Evolutionary conservation across 169 alveolate genomes (phyloP).

Genomic region (Eimeria acervulina): DNA sequence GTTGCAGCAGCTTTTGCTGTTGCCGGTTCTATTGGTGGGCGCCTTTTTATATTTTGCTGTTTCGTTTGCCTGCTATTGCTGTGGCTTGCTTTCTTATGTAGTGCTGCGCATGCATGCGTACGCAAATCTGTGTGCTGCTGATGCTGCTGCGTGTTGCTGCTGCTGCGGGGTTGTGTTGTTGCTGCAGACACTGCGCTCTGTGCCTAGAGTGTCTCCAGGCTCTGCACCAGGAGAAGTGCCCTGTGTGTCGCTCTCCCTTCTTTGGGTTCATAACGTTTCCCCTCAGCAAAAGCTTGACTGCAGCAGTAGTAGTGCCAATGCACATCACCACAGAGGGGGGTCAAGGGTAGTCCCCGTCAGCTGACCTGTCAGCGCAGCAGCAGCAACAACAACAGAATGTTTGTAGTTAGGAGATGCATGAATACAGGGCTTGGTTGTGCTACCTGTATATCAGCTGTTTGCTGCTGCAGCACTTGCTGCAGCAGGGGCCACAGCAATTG

Average conservation of each 20-base stretch:
- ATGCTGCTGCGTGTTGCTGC: too few relatives aligned
- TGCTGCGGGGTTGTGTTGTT: too few relatives aligned
- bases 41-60: too few relatives aligned
- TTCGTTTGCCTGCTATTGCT: too few relatives aligned
- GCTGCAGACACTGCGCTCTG: conserved; percentile 77
- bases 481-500: not conserved
- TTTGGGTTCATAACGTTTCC: conserved; percentile 87
- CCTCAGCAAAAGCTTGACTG: conserved; percentile 54
- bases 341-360: conserved; percentile 6
- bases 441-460: too few relatives aligned
- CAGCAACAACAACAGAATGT: not conserved
- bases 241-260: conserved; percentile 86
- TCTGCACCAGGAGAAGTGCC: conserved; percentile 87
- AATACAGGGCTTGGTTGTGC: too few relatives aligned
- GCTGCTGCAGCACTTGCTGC: not conserved
- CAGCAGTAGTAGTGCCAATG: not conserved
- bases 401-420: too few relatives aligned
- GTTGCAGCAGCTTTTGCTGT: not conserved
- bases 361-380: conserved; percentile 17
- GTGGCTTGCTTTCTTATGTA: too few relatives aligned
- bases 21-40: too few relatives aligned
- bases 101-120: too few relatives aligned
- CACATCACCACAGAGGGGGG: conserved; percentile 31
- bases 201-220: conserved; percentile 87
- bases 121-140: conserved; percentile 18